Evolutionary conservation across 371 early-diverging fungal genomes (phyloP), one percentile per base, ranked within the genome.

Genomic region (Actinomortierella wolfii): DNA sequence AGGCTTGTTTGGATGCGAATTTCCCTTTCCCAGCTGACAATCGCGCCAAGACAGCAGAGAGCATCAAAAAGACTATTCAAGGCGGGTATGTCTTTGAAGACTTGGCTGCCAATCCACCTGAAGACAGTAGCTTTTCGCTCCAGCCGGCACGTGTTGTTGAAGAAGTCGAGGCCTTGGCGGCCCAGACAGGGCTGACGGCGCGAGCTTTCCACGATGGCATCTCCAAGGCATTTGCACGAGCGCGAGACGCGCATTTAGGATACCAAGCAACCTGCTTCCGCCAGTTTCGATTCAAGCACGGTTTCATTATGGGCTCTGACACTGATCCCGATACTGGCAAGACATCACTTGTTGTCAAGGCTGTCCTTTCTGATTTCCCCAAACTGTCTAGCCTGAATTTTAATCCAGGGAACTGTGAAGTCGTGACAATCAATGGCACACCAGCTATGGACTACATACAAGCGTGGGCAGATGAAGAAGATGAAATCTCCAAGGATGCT

Each of bases 191-290:
- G 11, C 2, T 60, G 60, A 61, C 64, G 5, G 41, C 59, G 21
- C 70, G 65, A 17, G 64, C 51, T 45, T 60, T 70, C 51, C 57
- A 70, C 23, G 69, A 69, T 21, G 11, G 11, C 7, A 34, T 34
- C 34, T 6, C 59, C 1, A 17, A 45, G 23, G 59, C 64, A 11
- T 28, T 64, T 4, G 39, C 26, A 21, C 59, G 29, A 15, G 69
- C 60, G 14, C 69, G 60, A 24, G 69, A 69, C 40, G 61, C 57
- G 8, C 64, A 68, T 17, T 24, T 69, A 7, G 63, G 60, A 1
- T 69, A 69, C 24, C 60, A 64, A 14, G 64, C 64, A 0, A 59
- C 60, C 46, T 69, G 69, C 44, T 69, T 69, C 55, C 59, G 61
- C 2, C 46, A 63, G 23, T 68, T 62, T 45, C 29, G 48, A 4